Conservation (phyloP, 345 rosid species). For the Lepidium sativum region DNA sequence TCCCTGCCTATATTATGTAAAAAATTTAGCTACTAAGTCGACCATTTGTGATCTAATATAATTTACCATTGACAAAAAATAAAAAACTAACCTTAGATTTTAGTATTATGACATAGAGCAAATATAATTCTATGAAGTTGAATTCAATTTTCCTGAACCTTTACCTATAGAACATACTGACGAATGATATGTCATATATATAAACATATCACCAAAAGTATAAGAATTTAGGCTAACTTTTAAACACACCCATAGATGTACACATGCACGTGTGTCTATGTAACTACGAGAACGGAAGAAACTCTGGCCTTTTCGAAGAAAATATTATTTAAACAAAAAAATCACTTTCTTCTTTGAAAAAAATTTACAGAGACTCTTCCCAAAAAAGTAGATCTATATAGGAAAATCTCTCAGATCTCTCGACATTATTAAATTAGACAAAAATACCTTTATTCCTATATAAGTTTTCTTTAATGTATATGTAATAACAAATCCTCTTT, state of each 20-base stretch:
- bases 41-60: too few species aligned
- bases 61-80: too few species aligned
- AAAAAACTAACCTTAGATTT: too few species aligned
- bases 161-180: too few species aligned
- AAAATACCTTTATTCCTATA: neutral
- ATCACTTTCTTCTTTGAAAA: slow-evolving; percentile 9
- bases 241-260: slow-evolving; percentile 10
- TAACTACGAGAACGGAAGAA: slow-evolving; percentile 22
- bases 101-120: too few species aligned
- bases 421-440: slow-evolving; percentile 15
- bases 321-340: neutral
- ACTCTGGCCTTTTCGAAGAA: slow-evolving; percentile 12
- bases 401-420: slow-evolving; percentile 38
- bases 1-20: too few species aligned
- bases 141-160: too few species aligned
- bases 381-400: slow-evolving; percentile 35
- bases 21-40: too few species aligned
- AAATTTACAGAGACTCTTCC: neutral
- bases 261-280: slow-evolving; percentile 32
- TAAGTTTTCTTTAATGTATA: neutral
- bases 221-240: neutral
- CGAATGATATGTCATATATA: too few species aligned
- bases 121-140: too few species aligned
- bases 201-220: neutral
- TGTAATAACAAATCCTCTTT: slow-evolving; percentile 1